Percentiles rank a stretch among this genome's conserved stretches.
phyloP scores from a whole-genome alignment of 2,329 filamentous ascomycete genomes.

The Xylaria hypoxylon region DNA sequence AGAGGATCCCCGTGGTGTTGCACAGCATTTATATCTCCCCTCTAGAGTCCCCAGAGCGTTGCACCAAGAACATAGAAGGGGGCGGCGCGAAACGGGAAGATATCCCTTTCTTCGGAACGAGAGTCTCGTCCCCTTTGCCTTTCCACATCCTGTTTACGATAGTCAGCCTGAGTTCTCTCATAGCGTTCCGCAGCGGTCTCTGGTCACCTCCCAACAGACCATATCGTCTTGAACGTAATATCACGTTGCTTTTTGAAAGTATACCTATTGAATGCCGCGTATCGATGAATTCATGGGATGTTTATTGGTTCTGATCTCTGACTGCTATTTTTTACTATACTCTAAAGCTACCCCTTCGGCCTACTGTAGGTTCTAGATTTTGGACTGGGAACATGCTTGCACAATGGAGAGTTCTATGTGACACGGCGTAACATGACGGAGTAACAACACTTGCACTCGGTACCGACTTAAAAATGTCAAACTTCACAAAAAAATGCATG shows the following conservation, averaged over 20 bases:
- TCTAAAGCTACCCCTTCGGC: conserved; percentile 24
- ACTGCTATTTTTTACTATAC: neutral
- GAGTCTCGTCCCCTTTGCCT: neutral
- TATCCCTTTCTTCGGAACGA: neutral
- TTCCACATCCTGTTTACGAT: neutral
- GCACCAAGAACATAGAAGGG: conserved; percentile 13
- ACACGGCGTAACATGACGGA: neutral
- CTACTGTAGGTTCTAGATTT: conserved; percentile 1
- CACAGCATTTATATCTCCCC: conserved; percentile 29
- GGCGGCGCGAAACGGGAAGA: neutral
- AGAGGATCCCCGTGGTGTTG: conserved; percentile 17
- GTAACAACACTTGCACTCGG: conserved; percentile 4
- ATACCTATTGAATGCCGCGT: neutral
- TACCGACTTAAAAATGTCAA: conserved; percentile 11
- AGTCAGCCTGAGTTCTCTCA: neutral
- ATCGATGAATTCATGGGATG: neutral
- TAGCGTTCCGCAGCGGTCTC: neutral
- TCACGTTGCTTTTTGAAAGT: neutral
- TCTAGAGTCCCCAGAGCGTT: conserved; percentile 11
- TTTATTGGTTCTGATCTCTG: neutral
- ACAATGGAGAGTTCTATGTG: conserved; percentile 5
- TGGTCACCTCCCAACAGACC: neutral
- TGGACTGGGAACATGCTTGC: conserved; percentile 29
- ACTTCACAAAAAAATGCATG: conserved; percentile 3
- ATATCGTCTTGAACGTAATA: conserved; percentile 7